phyloP scores from a whole-genome alignment of 2,329 filamentous ascomycete species.

The Hypoxylon sp. region DNA sequence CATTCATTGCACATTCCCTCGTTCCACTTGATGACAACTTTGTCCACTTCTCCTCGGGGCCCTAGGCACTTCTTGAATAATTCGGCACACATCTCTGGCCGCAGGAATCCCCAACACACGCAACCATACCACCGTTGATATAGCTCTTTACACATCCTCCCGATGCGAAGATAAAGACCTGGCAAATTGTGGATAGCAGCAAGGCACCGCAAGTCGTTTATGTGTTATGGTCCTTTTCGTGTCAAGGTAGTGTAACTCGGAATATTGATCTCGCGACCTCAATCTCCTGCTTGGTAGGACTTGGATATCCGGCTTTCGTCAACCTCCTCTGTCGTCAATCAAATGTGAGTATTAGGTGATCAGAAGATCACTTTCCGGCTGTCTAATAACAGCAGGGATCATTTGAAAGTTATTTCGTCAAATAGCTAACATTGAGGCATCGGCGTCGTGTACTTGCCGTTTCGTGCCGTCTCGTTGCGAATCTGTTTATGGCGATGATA shows the following conservation, averaged over 20 bases:
- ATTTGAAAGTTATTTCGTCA: constrained; percentile 35
- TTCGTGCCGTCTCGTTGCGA: constrained; percentile 7
- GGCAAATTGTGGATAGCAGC: constrained; percentile 9
- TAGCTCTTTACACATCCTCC: constrained; percentile 54
- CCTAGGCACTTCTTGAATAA: constrained; percentile 55
- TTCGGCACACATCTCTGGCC: constrained; percentile 51
- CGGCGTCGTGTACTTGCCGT: constrained; percentile 37
- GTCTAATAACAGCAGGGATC: constrained; percentile 55
- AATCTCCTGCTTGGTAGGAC: constrained; percentile 10
- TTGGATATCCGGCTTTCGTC: constrained; percentile 11
- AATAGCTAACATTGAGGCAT: constrained; percentile 42
- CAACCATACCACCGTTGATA: constrained; percentile 55
- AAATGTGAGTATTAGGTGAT: constrained; percentile 24
- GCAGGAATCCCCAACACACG: constrained; percentile 54
- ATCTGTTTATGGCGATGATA: constrained; percentile 30
- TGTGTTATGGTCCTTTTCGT: constrained; percentile 17
- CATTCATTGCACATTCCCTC: constrained; percentile 55
- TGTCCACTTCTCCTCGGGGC: constrained; percentile 54
- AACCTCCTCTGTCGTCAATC: constrained; percentile 20
- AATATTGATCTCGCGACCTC: constrained; percentile 20
- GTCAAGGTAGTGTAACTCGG: constrained; percentile 20
- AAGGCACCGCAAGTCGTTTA: constrained; percentile 3
- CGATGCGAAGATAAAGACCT: constrained; percentile 5
- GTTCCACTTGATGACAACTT: constrained; percentile 53
- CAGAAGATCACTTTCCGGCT: constrained; percentile 41